phyloP scores from a whole-genome alignment of 2,329 filamentous ascomycete species.

The Diaporthe sp. region DNA sequence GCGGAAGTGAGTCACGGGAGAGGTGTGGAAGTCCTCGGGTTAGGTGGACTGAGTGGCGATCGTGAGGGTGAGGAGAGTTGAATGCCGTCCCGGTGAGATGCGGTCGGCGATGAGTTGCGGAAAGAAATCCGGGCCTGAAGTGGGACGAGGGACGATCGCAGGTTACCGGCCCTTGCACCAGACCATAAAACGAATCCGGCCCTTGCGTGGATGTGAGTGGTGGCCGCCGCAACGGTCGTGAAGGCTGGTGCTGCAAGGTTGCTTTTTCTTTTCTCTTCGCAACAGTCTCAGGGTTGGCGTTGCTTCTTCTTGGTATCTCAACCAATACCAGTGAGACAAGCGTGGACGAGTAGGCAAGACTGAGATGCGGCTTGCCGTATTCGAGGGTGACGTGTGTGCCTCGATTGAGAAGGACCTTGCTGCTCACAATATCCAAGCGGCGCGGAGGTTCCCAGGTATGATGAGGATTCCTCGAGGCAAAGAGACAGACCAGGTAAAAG shows the following conservation, averaged over 20 bases:
- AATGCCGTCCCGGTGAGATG: background rate
- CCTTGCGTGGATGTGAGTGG: constrained; percentile 30
- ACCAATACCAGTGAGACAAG: constrained; percentile 33
- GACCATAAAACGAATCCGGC: constrained; percentile 18
- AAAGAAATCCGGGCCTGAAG: constrained; percentile 17
- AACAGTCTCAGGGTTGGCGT: constrained; percentile 26
- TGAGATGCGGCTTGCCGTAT: constrained; percentile 32
- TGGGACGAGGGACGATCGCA: constrained; percentile 12
- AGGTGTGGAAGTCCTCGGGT: background rate
- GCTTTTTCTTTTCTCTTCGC: constrained; percentile 18
- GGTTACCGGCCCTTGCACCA: constrained; percentile 32
- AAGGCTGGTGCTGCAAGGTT: constrained; percentile 27
- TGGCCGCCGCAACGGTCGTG: constrained; percentile 31
- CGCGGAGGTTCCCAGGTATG: constrained; percentile 26
- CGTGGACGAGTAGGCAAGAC: constrained; percentile 24
- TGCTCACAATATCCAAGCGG: constrained; percentile 31
- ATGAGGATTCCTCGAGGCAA: constrained; percentile 14
- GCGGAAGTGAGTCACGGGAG: background rate
- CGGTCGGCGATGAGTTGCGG: constrained; percentile 21
- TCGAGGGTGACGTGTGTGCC: constrained; percentile 30
- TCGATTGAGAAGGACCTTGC: constrained; percentile 22
- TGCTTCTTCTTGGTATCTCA: constrained; percentile 24
- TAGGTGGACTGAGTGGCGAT: background rate
- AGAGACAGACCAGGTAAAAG: constrained; percentile 8
- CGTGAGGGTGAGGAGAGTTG: background rate